These are phyloP conservation scores for Cadophora malorum DNA, from an alignment of 2,329 filamentous ascomycete genomes.

Conservation along the genomic window DNA sequence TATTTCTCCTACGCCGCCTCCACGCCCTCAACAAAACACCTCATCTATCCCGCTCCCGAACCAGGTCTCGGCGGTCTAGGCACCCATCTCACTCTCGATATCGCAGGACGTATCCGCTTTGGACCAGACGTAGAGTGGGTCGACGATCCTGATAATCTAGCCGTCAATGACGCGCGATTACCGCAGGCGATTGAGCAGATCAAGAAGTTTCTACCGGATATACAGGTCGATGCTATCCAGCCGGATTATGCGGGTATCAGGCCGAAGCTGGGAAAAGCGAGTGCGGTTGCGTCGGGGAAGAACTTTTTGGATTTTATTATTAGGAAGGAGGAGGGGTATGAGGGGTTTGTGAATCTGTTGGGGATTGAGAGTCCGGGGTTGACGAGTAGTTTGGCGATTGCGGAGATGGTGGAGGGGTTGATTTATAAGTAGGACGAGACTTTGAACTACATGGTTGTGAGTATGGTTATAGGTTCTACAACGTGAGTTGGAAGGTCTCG, in stretches of 20 bases:
- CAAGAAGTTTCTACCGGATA: constrained; percentile 74
- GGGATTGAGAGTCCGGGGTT: constrained; percentile 94
- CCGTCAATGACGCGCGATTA: constrained; percentile 68
- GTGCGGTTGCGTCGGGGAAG: constrained; percentile 65
- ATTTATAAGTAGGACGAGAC: constrained; percentile 36
- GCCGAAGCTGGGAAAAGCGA: constrained; percentile 74
- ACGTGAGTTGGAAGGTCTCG: too few relatives aligned
- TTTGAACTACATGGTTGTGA: too few relatives aligned
- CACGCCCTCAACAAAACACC: constrained; percentile 68
- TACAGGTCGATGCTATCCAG: constrained; percentile 69
- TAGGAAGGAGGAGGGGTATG: constrained; percentile 74
- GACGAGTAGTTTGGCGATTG: constrained; percentile 87
- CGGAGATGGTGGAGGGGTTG: constrained; percentile 69
- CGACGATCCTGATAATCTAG: constrained; percentile 70
- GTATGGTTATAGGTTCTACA: too few relatives aligned
- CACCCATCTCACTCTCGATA: constrained; percentile 91
- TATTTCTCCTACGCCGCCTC: constrained; percentile 86
- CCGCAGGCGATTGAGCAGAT: constrained; percentile 76
- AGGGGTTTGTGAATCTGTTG: constrained; percentile 86
- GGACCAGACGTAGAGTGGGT: constrained; percentile 98
- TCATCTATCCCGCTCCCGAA: constrained; percentile 87
- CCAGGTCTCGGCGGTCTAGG: constrained; percentile 85
- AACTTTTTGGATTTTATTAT: constrained; percentile 88
- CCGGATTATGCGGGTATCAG: constrained; percentile 92
- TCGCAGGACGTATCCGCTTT: constrained; percentile 84